Conservation (phyloP, 2,329 filamentous ascomycete genomes). For the Dactylellina leptospora region DNA sequence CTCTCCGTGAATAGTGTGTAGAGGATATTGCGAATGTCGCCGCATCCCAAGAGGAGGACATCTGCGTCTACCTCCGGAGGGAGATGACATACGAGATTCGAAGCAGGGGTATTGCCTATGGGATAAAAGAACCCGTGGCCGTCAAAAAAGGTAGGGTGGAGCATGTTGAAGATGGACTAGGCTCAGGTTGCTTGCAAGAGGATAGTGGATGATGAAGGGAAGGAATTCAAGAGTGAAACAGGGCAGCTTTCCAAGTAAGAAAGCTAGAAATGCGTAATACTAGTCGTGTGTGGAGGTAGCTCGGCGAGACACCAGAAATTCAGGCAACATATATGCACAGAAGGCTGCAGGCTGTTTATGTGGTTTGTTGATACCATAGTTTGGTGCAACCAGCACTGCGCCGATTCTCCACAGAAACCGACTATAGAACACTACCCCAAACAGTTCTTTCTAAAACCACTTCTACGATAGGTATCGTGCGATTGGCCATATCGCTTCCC, state of each 20-base stretch:
- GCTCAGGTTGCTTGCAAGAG: background rate
- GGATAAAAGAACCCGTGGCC: constrained; percentile 60
- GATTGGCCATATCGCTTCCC: background rate
- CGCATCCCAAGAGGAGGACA: constrained; percentile 67
- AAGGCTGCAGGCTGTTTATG: background rate
- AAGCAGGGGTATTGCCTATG: constrained; percentile 65
- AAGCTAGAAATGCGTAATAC: background rate
- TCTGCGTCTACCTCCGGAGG: constrained; percentile 65
- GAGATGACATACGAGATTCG: constrained; percentile 64
- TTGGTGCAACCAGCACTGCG: background rate
- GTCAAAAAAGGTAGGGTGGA: constrained; percentile 46
- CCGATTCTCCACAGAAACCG: background rate
- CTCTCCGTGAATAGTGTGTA: constrained; percentile 61
- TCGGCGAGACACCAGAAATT: too few species aligned
- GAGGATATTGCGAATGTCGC: constrained; percentile 68
- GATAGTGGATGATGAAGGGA: background rate
- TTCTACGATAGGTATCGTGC: background rate
- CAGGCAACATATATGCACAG: background rate
- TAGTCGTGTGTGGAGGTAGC: too few species aligned
- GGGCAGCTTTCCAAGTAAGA: background rate
- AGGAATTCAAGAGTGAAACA: background rate
- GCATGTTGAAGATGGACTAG: constrained; percentile 27
- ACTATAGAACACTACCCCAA: background rate
- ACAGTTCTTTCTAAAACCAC: background rate
- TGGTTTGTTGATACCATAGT: background rate